Percentiles rank a stretch among this genome's conserved stretches.
Evolutionary conservation across 257 asterid species (phyloP).

Genomic region (Solanum piurae): DNA sequence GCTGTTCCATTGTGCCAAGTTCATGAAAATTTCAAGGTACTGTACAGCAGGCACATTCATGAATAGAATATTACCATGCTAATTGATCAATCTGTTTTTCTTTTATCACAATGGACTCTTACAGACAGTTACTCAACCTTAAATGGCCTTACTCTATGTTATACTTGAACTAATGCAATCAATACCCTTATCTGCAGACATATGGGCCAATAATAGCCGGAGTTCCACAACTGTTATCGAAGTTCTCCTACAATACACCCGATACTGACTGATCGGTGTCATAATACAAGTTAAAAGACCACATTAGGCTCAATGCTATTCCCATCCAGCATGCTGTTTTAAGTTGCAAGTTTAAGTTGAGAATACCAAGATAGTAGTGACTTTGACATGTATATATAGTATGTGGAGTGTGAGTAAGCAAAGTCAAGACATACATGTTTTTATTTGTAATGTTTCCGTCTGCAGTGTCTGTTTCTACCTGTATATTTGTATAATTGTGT

Average conservation of each 20-base stretch:
- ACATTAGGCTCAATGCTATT: neutral
- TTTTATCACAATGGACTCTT: neutral
- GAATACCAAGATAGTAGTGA: neutral
- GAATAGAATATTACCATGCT: neutral
- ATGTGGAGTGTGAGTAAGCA: neutral
- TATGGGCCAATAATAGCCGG: slow-evolving; percentile 67
- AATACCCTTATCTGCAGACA: slow-evolving; percentile 25
- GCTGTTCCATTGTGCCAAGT: slow-evolving; percentile 71
- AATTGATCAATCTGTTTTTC: neutral
- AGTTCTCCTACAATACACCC: slow-evolving; percentile 53
- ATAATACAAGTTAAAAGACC: neutral
- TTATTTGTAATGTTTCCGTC: neutral
- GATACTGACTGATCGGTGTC: slow-evolving; percentile 13
- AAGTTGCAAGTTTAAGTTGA: neutral
- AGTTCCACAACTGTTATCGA: slow-evolving; percentile 75
- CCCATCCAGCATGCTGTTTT: neutral
- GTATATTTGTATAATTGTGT: neutral
- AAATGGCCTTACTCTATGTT: neutral
- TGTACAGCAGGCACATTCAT: neutral
- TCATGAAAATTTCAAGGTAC: slow-evolving; percentile 56
- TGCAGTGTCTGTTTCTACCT: neutral
- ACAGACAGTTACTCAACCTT: neutral
- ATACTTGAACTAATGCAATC: neutral
- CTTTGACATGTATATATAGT: neutral
- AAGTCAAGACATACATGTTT: neutral